Conservation (phyloP, 83 land plant species). For the Thuja plicata region DNA sequence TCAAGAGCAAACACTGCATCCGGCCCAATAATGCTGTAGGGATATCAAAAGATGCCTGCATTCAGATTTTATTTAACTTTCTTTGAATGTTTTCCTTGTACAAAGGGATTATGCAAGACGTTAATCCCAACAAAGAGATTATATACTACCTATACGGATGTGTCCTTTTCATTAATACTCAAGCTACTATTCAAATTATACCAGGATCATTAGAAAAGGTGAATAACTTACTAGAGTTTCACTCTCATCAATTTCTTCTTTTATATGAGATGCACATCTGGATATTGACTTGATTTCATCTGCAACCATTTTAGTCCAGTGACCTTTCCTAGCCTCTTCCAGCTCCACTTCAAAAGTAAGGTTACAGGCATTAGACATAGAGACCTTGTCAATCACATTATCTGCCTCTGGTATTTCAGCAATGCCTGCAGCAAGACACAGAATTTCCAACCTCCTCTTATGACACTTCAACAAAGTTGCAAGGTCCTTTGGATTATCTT, state of each 20-base stretch:
- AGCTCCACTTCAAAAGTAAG: conserved; percentile 33
- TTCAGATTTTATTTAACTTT: background rate
- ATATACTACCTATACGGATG: background rate
- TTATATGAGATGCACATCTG: conserved; percentile 50
- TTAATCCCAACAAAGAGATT: background rate
- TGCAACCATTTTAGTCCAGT: conserved; percentile 43
- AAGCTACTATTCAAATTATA: background rate
- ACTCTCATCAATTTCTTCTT: conserved; percentile 47
- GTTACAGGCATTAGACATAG: conserved; percentile 10
- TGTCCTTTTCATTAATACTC: background rate
- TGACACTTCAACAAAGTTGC: conserved; percentile 64
- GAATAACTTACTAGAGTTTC: conserved; percentile 41
- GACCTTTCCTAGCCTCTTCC: conserved; percentile 28
- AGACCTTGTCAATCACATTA: conserved; percentile 13
- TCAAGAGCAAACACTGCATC: conserved; percentile 68
- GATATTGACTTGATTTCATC: conserved; percentile 75
- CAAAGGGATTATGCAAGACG: background rate
- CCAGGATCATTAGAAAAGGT: background rate
- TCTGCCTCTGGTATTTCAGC: conserved; percentile 21
- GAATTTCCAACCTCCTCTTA: conserved; percentile 63
- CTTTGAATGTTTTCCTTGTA: background rate
- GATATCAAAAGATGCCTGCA: conserved; percentile 17
- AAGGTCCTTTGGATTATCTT: conserved; percentile 42
- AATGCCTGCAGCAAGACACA: conserved; percentile 64
- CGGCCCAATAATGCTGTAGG: conserved; percentile 39